phyloP scores from a whole-genome alignment of 495 filamentous ascomycete species.

The Endocarpon pusillum region DNA sequence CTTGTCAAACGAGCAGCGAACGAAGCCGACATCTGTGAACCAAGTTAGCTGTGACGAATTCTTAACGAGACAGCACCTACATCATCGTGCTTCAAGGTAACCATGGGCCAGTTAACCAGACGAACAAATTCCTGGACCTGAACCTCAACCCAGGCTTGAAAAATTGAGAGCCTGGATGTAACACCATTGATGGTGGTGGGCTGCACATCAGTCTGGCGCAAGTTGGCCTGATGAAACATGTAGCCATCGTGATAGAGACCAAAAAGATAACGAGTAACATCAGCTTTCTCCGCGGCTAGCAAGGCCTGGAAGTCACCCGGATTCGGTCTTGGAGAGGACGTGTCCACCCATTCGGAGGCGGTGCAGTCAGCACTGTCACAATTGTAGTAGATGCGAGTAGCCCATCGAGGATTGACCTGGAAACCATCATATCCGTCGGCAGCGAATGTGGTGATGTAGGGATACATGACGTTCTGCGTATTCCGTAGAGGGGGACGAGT shows the following conservation, averaged over 20 bases:
- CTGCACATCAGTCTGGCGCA: conserved; percentile 31
- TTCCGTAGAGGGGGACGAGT: conserved; percentile 35
- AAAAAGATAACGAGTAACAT: conserved; percentile 38
- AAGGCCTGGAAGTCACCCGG: conserved; percentile 31
- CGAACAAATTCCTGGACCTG: conserved; percentile 38
- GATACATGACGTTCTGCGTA: conserved; percentile 33
- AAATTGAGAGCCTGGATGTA: conserved; percentile 29
- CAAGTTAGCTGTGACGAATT: not conserved
- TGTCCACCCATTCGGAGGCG: conserved; percentile 41
- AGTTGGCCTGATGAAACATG: conserved; percentile 35
- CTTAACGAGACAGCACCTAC: conserved; percentile 9
- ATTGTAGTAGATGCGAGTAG: conserved; percentile 49
- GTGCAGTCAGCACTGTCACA: conserved; percentile 39
- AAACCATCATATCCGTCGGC: conserved; percentile 38
- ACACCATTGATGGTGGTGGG: conserved; percentile 35
- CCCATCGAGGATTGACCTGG: conserved; percentile 42
- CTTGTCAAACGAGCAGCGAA: conserved; percentile 36
- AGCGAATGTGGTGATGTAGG: conserved; percentile 32
- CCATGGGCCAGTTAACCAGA: conserved; percentile 40
- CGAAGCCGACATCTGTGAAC: conserved; percentile 24
- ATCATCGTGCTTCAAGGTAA: conserved; percentile 37
- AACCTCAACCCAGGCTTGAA: conserved; percentile 46
- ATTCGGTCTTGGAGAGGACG: conserved; percentile 24
- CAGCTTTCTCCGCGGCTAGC: conserved; percentile 28
- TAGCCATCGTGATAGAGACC: conserved; percentile 33